Evolutionary conservation across 2,329 filamentous ascomycete genomes (phyloP), one percentile per base, ranked within the genome.

Genomic region (Botrytis cinerea): DNA sequence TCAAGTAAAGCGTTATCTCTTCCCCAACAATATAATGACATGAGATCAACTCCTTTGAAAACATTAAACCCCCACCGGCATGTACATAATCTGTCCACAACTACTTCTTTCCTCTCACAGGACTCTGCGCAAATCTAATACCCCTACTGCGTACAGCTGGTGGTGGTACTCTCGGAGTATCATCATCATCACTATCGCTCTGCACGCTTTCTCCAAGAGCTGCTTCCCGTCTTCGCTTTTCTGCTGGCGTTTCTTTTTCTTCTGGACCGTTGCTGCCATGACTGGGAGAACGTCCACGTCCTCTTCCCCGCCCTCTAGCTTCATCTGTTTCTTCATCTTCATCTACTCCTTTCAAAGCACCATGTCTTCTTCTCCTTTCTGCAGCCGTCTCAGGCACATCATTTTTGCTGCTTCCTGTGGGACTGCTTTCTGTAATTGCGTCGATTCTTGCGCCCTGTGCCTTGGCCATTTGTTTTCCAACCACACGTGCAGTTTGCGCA

Each of bases 191-290:
- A 43, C 78, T 77, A 20, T 78, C 75, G 46, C 69, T 66, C 38
- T 73, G 73, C 51, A 61, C 70, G 22, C 83, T 82, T 75, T 92
- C 84, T 16, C 92, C 92, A 2, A 95, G 83, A 1, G 93, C 93
- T 1, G 92, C 92, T 78, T 94, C 89, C 78, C 93, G 88, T 71
- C 93, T 86, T 59, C 92, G 87, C 73, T 91, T 86, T 81, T 95
- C 93, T 0, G 92, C 93, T 0, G 92, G 90, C 0, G 92, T 94
- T 82, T 95, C 93, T 48, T 32, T 64, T 22, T 73, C 70, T 64
- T 73, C 72, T 45, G 64, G 22, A 38, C 35, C 35, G 46, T 64
- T 16, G 28, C 35, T 20, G 40, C 57, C n/a, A 51, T 62, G 38
- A 32, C 18, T 28, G 32, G 59, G 48, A 83, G 85, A 48, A 84